A percentile compares a stretch with the other conserved stretches of the same genome.
phyloP scores from a whole-genome alignment of 768 basidiomycete species.

The Dacryopinax primogenitus region DNA sequence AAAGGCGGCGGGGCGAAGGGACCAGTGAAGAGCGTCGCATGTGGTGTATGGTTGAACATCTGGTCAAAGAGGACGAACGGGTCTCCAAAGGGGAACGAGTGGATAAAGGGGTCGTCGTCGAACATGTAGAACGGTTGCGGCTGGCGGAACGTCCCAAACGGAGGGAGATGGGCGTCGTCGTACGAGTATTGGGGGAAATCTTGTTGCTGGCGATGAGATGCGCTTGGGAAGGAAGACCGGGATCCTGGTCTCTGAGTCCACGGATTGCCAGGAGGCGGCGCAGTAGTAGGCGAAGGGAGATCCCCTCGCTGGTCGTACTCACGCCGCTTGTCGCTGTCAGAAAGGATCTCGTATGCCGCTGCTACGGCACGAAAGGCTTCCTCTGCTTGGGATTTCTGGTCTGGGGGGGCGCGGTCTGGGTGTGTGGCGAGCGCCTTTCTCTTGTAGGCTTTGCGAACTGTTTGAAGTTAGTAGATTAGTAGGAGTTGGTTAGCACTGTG shows the following conservation, averaged over 20 bases:
- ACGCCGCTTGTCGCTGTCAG: conserved; percentile 8
- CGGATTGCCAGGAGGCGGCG: background rate
- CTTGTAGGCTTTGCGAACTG: conserved; percentile 17
- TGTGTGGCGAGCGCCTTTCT: conserved; percentile 14
- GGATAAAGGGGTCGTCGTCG: conserved; percentile 1
- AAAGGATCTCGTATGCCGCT: conserved; percentile 16
- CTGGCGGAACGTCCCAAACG: no score
- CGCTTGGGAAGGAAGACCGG: background rate
- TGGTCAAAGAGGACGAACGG: background rate
- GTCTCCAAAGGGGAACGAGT: background rate
- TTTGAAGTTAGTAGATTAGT: background rate
- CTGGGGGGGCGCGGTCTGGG: conserved; percentile 15
- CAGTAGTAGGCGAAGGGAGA: background rate
- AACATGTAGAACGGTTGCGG: background rate
- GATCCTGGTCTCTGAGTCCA: background rate
- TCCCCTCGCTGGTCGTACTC: conserved; percentile 14
- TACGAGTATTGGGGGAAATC: no score
- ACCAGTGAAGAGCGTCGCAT: background rate
- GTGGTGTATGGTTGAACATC: background rate
- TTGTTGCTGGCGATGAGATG: no score
- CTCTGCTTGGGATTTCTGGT: conserved; percentile 14
- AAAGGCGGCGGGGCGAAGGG: background rate
- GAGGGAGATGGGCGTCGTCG: no score
- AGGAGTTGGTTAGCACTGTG: background rate
- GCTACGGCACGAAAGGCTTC: conserved; percentile 16